Percentiles rank a stretch among this genome's conserved stretches.
phyloP scores from a whole-genome alignment of 495 filamentous ascomycete species.

The Penicillium atrosanguineum region DNA sequence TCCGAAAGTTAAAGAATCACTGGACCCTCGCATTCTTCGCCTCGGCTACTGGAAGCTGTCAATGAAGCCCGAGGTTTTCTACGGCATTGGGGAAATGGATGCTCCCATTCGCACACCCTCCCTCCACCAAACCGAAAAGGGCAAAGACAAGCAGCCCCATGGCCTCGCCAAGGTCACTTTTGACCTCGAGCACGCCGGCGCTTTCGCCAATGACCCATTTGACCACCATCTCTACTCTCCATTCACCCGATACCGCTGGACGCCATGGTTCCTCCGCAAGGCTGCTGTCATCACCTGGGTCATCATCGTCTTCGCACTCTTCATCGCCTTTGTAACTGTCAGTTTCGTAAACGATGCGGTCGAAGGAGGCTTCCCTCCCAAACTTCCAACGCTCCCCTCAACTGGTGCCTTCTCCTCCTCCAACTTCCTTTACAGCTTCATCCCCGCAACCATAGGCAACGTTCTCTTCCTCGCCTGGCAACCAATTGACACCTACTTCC shows the following conservation, averaged over 20 bases:
- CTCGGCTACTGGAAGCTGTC: conserved; percentile 81
- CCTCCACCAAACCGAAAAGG: conserved; percentile 39
- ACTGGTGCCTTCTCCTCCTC: conserved; percentile 72
- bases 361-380: conserved; percentile 65
- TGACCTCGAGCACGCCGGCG: conserved; percentile 43
- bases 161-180: conserved; percentile 32
- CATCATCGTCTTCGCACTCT: conserved; percentile 59
- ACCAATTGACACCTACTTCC: conserved; percentile 70
- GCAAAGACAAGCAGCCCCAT: conserved; percentile 30
- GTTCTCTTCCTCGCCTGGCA: conserved; percentile 75
- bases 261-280: conserved; percentile 75
- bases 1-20: conserved; percentile 41
- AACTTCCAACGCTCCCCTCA: conserved; percentile 58
- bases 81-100: conserved; percentile 63
- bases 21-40: conserved; percentile 55
- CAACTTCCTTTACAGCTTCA: conserved; percentile 84
- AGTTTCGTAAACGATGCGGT: conserved; percentile 72
- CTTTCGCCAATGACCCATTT: conserved; percentile 29
- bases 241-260: conserved; percentile 59
- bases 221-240: conserved; percentile 46
- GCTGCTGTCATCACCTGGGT: conserved; percentile 61
- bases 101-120: conserved; percentile 55
- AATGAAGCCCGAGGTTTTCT: conserved; percentile 58
- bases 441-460: conserved; percentile 74
- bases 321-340: conserved; percentile 70